Percentiles rank a stretch among this genome's conserved stretches.
These are phyloP conservation scores for Saccharomyces hybrid DNA, from an alignment of 1,139 yeast genomes.

Conservation along the genomic window DNA sequence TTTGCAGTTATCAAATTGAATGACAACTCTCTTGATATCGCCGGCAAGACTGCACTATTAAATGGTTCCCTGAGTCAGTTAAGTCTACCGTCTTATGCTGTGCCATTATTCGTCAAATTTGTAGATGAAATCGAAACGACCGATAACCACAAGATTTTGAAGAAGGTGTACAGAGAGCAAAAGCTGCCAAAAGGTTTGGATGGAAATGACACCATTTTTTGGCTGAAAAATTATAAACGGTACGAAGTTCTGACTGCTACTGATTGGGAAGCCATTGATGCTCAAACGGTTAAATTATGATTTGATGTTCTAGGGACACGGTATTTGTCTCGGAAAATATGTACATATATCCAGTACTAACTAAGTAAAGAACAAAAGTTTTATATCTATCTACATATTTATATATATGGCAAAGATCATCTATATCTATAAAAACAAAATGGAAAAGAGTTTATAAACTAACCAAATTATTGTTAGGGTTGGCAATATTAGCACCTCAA, in stretches of 20 bases:
- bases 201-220: slow-evolving; percentile 57
- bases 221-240: slow-evolving; percentile 48
- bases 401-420: background rate
- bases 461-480: slow-evolving; percentile 4
- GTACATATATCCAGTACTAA: background rate
- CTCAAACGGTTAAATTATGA: slow-evolving; percentile 30
- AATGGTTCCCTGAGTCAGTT: slow-evolving; percentile 38
- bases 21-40: slow-evolving; percentile 31
- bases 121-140: slow-evolving; percentile 55
- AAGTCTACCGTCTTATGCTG: slow-evolving; percentile 73
- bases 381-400: background rate
- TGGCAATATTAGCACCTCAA: slow-evolving; percentile 14
- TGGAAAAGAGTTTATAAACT: background rate
- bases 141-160: slow-evolving; percentile 83
- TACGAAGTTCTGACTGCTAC: slow-evolving; percentile 53
- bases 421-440: background rate
- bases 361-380: background rate
- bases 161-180: slow-evolving; percentile 69
- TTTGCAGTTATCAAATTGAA: slow-evolving; percentile 66
- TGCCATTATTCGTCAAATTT: slow-evolving; percentile 76
- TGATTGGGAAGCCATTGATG: slow-evolving; percentile 48
- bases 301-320: slow-evolving; percentile 1
- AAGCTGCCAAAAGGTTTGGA: slow-evolving; percentile 63
- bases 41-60: slow-evolving; percentile 32
- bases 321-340: background rate